These are phyloP conservation scores for Paecilomyces sp. DNA, from an alignment of 2,329 filamentous ascomycete species.

Conservation along the genomic window DNA sequence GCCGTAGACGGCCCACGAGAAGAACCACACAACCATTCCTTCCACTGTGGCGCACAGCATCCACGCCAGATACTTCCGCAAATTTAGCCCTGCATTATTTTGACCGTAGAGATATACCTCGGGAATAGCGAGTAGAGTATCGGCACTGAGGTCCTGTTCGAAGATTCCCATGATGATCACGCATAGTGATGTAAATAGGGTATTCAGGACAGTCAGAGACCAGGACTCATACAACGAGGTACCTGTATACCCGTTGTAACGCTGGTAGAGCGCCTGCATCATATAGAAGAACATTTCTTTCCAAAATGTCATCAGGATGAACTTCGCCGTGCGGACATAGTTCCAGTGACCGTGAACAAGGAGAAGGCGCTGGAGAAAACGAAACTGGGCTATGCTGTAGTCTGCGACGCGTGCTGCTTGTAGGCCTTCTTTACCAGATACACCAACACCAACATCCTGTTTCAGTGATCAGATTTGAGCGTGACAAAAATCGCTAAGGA, in stretches of 20 bases:
- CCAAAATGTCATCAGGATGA: conserved; percentile 74
- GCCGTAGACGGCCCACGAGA: conserved; percentile 41
- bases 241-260: conserved; percentile 67
- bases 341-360: conserved; percentile 74
- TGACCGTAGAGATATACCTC: conserved; percentile 75
- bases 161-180: conserved; percentile 73
- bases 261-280: conserved; percentile 67
- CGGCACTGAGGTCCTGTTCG: conserved; percentile 63
- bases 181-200: conserved; percentile 74
- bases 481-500: background rate
- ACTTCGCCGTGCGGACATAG: conserved; percentile 64
- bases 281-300: conserved; percentile 69
- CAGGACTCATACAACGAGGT: conserved; percentile 73
- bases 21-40: conserved; percentile 62
- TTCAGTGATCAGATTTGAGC: background rate
- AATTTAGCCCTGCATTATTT: conserved; percentile 63
- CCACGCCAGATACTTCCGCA: conserved; percentile 68
- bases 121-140: conserved; percentile 66
- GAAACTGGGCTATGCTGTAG: conserved; percentile 74
- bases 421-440: conserved; percentile 72
- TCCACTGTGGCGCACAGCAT: conserved; percentile 63
- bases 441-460: conserved; percentile 66
- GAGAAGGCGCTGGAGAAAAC: conserved; percentile 65
- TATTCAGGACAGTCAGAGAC: conserved; percentile 79
- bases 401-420: conserved; percentile 72